phyloP scores from a whole-genome alignment of 495 filamentous ascomycete genomes.

The Xylaria bambusicola region DNA sequence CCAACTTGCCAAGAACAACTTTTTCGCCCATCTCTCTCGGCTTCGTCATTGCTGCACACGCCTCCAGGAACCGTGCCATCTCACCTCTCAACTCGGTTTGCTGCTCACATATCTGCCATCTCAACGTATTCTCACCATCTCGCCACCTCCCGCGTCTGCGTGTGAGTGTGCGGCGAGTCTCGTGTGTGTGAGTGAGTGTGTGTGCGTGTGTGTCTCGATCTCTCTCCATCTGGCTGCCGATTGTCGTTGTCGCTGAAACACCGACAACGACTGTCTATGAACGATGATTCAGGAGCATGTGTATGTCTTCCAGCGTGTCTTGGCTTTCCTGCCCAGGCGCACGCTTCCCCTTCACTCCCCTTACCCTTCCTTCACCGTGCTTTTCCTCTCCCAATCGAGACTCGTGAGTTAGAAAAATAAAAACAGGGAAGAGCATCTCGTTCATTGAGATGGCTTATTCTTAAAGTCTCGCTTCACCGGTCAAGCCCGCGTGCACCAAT shows the following conservation, averaged over 20 bases:
- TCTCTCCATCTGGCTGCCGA: slow-evolving; percentile 5
- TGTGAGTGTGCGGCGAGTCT: too few species aligned
- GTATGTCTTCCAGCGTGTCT: slow-evolving; percentile 31
- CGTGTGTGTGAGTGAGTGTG: background rate
- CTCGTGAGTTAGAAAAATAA: background rate
- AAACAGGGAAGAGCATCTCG: background rate
- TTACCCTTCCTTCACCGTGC: background rate
- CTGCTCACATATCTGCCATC: background rate
- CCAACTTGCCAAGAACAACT: slow-evolving; percentile 42
- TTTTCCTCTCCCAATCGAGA: background rate
- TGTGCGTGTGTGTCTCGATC: slow-evolving; percentile 10
- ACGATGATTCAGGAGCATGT: slow-evolving; percentile 41
- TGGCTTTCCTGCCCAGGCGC: background rate
- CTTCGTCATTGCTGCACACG: slow-evolving; percentile 12
- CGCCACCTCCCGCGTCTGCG: slow-evolving; percentile 20
- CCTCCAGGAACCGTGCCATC: slow-evolving; percentile 2
- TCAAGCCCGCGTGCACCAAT: slow-evolving; percentile 23
- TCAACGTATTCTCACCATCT: background rate
- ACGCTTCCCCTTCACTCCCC: background rate
- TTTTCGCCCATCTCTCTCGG: slow-evolving; percentile 27
- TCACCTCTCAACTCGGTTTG: background rate
- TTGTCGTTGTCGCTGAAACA: slow-evolving; percentile 30
- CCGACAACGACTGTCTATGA: slow-evolving; percentile 29
- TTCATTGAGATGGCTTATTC: too few species aligned
- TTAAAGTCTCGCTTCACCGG: slow-evolving; percentile 24